Percentiles rank a stretch among this genome's conserved stretches.
These are phyloP conservation scores for Ophiostoma quercus DNA, from an alignment of 2,329 filamentous ascomycete genomes.

Conservation along the genomic window DNA sequence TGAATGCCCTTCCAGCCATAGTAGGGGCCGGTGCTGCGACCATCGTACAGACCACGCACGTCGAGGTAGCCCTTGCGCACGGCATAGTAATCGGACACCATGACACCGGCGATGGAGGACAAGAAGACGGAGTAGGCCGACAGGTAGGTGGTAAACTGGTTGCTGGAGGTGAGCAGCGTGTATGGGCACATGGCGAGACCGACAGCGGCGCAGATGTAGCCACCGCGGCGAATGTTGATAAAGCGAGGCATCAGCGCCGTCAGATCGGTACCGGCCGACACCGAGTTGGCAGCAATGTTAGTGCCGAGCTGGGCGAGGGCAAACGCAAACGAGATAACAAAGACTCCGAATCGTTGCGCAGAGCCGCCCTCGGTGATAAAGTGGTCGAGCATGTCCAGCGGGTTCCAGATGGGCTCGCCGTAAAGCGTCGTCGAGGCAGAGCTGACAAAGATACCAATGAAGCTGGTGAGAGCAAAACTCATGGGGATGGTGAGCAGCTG, in stretches of 20 bases:
- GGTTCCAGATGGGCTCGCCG: constrained; percentile 64
- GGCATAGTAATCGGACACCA: constrained; percentile 80
- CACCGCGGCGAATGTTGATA: constrained; percentile 79
- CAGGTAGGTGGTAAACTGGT: constrained; percentile 86
- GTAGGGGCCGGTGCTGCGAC: constrained; percentile 61
- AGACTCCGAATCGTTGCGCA: constrained; percentile 67
- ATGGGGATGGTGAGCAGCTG: constrained; percentile 45
- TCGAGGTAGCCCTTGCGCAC: constrained; percentile 78
- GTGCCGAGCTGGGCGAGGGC: constrained; percentile 77
- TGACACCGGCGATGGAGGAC: constrained; percentile 89
- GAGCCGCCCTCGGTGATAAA: constrained; percentile 66
- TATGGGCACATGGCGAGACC: constrained; percentile 84
- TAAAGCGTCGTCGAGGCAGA: constrained; percentile 67
- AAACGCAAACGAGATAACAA: constrained; percentile 65
- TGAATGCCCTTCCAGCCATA: constrained; percentile 69
- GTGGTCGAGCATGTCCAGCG: constrained; percentile 58
- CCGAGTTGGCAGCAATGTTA: constrained; percentile 81
- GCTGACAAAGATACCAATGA: constrained; percentile 76
- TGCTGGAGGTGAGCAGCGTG: constrained; percentile 67
- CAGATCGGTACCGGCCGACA: constrained; percentile 78
- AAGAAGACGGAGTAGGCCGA: constrained; percentile 91
- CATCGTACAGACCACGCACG: constrained; percentile 73
- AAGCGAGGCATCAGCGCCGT: constrained; percentile 73
- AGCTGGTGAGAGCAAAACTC: constrained; percentile 72
- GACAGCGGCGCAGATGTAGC: constrained; percentile 75